These are phyloP conservation scores for Cryptococcus floricola DNA, from an alignment of 1,284 basidiomycete species.

Conservation along the genomic window DNA sequence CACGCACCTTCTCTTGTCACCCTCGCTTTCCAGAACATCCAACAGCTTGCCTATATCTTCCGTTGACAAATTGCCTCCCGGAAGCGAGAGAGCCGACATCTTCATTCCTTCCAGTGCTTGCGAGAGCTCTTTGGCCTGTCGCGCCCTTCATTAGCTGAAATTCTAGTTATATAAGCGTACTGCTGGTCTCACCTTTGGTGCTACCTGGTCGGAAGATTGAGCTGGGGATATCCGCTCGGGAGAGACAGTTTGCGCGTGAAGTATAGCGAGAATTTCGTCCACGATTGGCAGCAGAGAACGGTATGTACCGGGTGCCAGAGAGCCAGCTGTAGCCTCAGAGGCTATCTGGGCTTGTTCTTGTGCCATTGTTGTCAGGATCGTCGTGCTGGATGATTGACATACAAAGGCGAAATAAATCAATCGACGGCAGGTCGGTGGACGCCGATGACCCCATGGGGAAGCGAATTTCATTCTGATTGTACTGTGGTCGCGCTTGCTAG, in stretches of 20 bases:
- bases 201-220: slow-evolving; percentile 14
- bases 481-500: too few relatives aligned
- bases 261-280: slow-evolving; percentile 18
- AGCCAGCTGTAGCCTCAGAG: not conserved
- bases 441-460: too few relatives aligned
- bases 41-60: slow-evolving; percentile 14
- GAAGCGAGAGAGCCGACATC: slow-evolving; percentile 18
- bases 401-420: too few relatives aligned
- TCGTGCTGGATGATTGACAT: too few relatives aligned
- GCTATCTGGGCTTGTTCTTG: too few relatives aligned
- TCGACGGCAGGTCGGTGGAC: too few relatives aligned
- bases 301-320: slow-evolving; percentile 16
- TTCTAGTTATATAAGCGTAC: not conserved
- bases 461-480: too few relatives aligned
- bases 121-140: slow-evolving; percentile 25
- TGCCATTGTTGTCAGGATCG: too few relatives aligned
- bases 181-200: slow-evolving; percentile 7
- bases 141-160: not conserved
- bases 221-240: slow-evolving; percentile 5
- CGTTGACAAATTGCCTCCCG: slow-evolving; percentile 24
- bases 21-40: slow-evolving; percentile 17
- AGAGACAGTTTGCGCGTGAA: slow-evolving; percentile 10
- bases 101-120: slow-evolving; percentile 21
- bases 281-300: slow-evolving; percentile 21
- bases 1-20: slow-evolving; percentile 25